Base-by-base conservation (phyloP, 352 stramenopile species). In the Pythium pyrilobum region DNA sequence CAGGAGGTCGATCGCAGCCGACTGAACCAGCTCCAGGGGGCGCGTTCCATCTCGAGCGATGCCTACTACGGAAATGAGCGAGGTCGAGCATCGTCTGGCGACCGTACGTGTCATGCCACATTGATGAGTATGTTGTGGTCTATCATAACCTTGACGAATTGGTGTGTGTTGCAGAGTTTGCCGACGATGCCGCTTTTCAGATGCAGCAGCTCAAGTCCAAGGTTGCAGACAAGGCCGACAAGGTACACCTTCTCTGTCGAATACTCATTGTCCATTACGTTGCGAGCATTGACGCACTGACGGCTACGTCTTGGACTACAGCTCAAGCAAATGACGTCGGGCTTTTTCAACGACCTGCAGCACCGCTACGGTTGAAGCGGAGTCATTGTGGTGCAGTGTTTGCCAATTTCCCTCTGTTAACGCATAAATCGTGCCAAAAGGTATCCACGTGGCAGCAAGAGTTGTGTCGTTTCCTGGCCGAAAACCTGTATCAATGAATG, bases 321-420 rank as follows among this genome's bases (percentile, higher is more conserved):
- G 83, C 80, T 95, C 23, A 95, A 95, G 67, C 82, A 88, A 58
- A 92, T 95, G 83, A 95, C 85, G 45, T 91, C 77, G 62, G 81
- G 75, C 50, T 95, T 95, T 72, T 95, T 95, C 67, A 81, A 59
- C 46, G 82, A 95, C 56, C 49, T 95, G 42, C 85, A 95, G 55
- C 80, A 72, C 15, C 85, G 85, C 50, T 95, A 95, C 66, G 67
- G 63, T 67, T 67, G 51, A 65, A 56, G 52, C 53, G 16, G 25
- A 16, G 29, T 13, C 18, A 12, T 34, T 48, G 33, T 25, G 43
- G 45, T 13, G 28, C 38, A 7, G 31, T 33, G 38, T 39, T 43
- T 51, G 56, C 45, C 46, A 37, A 52, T 24, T 32, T 37, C 44
- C 64, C 55, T 56, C 29, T 66, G 16, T 25, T 59, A 59, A 37